Base-by-base conservation (phyloP, 2,329 filamentous ascomycete species). In the Dothistroma pini region DNA sequence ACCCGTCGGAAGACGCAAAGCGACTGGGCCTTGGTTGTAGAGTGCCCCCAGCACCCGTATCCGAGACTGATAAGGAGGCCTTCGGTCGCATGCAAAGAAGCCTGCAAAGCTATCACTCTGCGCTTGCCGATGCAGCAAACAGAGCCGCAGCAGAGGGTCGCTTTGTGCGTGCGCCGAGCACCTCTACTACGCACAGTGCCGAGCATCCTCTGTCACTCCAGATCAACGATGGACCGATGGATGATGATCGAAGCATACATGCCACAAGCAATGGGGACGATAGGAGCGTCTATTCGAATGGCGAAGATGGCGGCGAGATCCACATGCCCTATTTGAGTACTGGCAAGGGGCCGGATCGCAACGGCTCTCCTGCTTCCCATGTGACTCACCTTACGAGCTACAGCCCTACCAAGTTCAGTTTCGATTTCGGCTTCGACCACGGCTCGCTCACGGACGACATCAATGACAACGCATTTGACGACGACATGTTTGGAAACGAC, bases 61-160 rank as follows among this genome's bases (percentile, higher is more conserved):
- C 48, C 75, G 69, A 60, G 67, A 67, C 68, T 64, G 73, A 68
- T 70, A 73, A 54, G 38, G 65, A 55, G 53, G 66, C 64, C 2
- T 53, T 61, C 49, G 29, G 78, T 41, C 70, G 83, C 41, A 83
- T 82, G 25, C 80, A 84, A 69, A 79, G 82, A 38, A 86, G 83
- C 59, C 77, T 89, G 21, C 86, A 86, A 48, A 88, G 86, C 0
- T 93, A 97, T 70, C 92, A 96, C 71, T 89, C 89, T 56, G 91
- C 92, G 0, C 81, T 97, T 4, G 91, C 91, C 1, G 88, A 89
- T 52, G 93, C 92, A 7, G 89, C 91, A 10, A 87, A 89, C 63
- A 83, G 88, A 71, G 91, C 92, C 6, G 89, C 86, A 22, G 86
- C 86, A 0, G 88, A 87, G 41, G 91, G 91, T 2, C 88, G 90